Base-by-base conservation (phyloP, 768 basidiomycete species). In the Mycena chlorophos region DNA sequence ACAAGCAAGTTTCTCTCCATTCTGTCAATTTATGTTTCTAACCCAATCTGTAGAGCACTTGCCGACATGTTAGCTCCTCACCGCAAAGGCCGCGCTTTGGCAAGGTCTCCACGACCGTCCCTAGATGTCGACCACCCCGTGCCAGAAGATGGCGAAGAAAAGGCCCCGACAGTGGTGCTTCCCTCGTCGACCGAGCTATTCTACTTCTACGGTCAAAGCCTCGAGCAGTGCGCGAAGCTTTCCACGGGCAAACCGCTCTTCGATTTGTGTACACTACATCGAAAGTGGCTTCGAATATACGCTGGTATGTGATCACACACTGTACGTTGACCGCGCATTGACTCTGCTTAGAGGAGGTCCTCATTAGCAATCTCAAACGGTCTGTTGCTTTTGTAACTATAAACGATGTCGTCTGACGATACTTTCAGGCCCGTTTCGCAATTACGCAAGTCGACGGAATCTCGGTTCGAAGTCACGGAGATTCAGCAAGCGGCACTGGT, bases 171-270 rank as follows among this genome's bases (percentile, higher is more conserved):
- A n/a, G 74, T 82, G 2, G 91, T 98, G 1, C 79, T 98, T 6
- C 90, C 93, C 0, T 94, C 92, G 0, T 98, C 95, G 0, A 98
- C 95, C 1, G 95, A 98, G 63, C 74, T 99, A 17, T 99, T 98
- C 76, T 97, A 95, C 69, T 94, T 97, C 72, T 98, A 98, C 67
- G 92, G 87, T 0, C 94, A 98, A 69, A 94, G 88, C 52, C 73
- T 99, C 30, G 97, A 98, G 50, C 91, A 94, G 66, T 98, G 96
- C 65, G 88, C 91, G 2, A 94, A 91, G 65, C 76, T 97, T 3
- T 94, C 91, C 10, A 91, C 87, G 1, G 89, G 91, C 0, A 84
- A 88, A 56, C 82, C 94, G 4, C 72, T 99, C 58, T 89, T 85
- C 68, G 93, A 96, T 62, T 68, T 99, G 30, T 84, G 83, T 51